Evolutionary conservation across 371 early-diverging fungal species (phyloP).

Genomic region (Massospora cicadina): DNA sequence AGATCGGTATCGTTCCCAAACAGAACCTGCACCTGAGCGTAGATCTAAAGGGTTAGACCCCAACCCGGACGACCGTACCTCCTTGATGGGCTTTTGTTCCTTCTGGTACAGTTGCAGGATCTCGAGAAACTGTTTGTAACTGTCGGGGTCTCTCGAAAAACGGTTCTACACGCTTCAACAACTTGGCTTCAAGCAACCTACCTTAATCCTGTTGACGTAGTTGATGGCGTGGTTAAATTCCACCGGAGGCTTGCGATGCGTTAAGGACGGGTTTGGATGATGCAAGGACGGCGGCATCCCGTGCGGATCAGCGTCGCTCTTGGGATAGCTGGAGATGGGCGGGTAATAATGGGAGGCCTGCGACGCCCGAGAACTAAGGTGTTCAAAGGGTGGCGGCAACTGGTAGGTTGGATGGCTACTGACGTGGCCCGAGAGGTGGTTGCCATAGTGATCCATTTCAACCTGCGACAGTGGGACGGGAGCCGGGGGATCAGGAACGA

Average conservation of each 20-base stretch:
- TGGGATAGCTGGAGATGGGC: conserved; percentile 11
- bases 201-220: conserved; percentile 91
- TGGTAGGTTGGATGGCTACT: conserved; percentile 8
- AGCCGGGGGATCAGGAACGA: conserved; percentile 43
- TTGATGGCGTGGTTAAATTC: conserved; percentile 90
- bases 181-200: conserved; percentile 13
- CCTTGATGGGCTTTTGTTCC: conserved; percentile 74
- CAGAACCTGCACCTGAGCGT: conserved; percentile 65
- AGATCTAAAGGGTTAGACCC: conserved; percentile 32
- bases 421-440: conserved; percentile 13
- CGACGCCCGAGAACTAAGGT: conserved; percentile 9
- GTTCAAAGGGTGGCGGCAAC: neutral
- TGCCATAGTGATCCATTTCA: conserved; percentile 6
- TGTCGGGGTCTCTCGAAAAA: conserved; percentile 70
- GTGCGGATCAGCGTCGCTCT: conserved; percentile 4
- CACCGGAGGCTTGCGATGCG: conserved; percentile 31
- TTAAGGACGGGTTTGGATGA: conserved; percentile 16
- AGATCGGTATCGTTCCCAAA: conserved; percentile 75
- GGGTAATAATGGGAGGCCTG: conserved; percentile 11
- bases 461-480: neutral
- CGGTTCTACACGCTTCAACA: conserved; percentile 34
- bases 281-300: conserved; percentile 8
- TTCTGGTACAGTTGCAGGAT: conserved; percentile 87
- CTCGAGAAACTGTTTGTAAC: conserved; percentile 85
- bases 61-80: conserved; percentile 23